Evolutionary conservation across 164 flowering plant genomes (phyloP).

Genomic region (Annona squamosa): DNA sequence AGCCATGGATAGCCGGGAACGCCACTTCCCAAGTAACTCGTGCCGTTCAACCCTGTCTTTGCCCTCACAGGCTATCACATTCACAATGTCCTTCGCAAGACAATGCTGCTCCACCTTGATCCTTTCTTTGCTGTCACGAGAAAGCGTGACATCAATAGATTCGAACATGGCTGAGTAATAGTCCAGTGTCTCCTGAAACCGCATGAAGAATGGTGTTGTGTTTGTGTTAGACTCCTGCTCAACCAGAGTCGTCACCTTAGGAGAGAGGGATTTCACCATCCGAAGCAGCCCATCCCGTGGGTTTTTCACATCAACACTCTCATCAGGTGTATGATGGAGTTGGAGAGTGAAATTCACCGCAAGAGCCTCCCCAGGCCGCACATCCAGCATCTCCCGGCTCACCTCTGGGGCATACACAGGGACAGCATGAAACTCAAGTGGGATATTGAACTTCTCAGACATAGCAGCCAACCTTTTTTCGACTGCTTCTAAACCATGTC

Average conservation of each 20-base stretch:
- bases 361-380: conserved; percentile 65
- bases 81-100: conserved; percentile 67
- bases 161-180: conserved; percentile 75
- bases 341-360: conserved; percentile 68
- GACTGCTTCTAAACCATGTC: conserved; percentile 44
- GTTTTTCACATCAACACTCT: conserved; percentile 58
- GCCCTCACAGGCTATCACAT: conserved; percentile 69
- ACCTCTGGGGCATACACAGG: conserved; percentile 44
- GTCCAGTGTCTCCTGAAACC: conserved; percentile 54
- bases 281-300: conserved; percentile 63
- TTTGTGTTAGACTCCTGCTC: conserved; percentile 81
- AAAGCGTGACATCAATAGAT: conserved; percentile 57
- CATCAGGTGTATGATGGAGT: conserved; percentile 79
- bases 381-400: conserved; percentile 46
- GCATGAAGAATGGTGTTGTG: conserved; percentile 53
- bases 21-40: conserved; percentile 75
- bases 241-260: conserved; percentile 57
- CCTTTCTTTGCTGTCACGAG: conserved; percentile 48
- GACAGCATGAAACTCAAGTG: conserved; percentile 53
- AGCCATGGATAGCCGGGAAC: conserved; percentile 64
- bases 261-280: conserved; percentile 55
- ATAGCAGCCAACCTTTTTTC: conserved; percentile 39
- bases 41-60: conserved; percentile 65
- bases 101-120: conserved; percentile 69
- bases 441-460: conserved; percentile 48